These are phyloP conservation scores for Plantago ovata DNA, from an alignment of 257 asterid genomes.

Conservation along the genomic window DNA sequence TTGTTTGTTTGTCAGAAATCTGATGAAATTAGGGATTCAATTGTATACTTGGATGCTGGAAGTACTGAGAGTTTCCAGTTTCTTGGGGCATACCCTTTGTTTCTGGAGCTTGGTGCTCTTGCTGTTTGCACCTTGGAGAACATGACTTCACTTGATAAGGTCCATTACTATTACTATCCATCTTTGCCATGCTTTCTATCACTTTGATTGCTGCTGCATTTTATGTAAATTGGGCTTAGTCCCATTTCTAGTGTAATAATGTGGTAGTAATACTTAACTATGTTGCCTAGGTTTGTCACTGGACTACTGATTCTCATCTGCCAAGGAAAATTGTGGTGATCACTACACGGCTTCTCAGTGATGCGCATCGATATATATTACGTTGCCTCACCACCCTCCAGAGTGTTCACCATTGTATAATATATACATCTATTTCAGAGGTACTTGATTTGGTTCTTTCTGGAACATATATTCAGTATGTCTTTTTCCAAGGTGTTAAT, in stretches of 20 bases:
- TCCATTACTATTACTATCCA: too few species aligned
- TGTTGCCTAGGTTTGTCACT: constrained; percentile 54
- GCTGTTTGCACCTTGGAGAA: constrained; percentile 90
- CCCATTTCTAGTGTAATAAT: too few species aligned
- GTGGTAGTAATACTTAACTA: constrained; percentile 6
- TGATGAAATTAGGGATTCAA: constrained; percentile 71
- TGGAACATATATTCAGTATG: not conserved
- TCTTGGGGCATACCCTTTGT: constrained; percentile 75
- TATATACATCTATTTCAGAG: constrained; percentile 91
- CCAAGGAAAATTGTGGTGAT: constrained; percentile 69
- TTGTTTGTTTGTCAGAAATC: constrained; percentile 49
- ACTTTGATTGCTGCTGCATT: too few species aligned
- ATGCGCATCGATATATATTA: constrained; percentile 82
- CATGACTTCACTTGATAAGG: constrained; percentile 70
- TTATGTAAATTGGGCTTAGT: too few species aligned
- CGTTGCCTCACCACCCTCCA: constrained; percentile 75
- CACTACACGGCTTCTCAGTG: constrained; percentile 81
- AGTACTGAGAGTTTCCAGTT: constrained; percentile 84
- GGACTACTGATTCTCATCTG: constrained; percentile 46
- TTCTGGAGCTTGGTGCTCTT: constrained; percentile 86
- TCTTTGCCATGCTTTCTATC: too few species aligned
- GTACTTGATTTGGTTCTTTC: constrained; percentile 30
- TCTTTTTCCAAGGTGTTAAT: not conserved
- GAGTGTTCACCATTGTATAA: constrained; percentile 44
- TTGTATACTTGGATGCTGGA: constrained; percentile 91